Conservation (phyloP, 2,329 filamentous ascomycete genomes). For the Ophiosphaerella narmari region DNA sequence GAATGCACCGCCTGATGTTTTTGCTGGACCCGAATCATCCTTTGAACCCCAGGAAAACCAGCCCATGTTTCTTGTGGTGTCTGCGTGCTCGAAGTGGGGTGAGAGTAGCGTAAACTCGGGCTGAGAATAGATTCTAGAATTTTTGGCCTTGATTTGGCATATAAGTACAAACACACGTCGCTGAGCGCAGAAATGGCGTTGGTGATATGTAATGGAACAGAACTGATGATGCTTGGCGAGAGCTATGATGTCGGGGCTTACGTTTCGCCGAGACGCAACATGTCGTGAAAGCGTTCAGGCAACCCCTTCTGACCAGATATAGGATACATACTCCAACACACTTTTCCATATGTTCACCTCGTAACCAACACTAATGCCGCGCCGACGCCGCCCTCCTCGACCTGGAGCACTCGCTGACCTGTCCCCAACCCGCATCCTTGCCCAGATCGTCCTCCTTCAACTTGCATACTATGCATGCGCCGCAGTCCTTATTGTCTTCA, state of each 20-base stretch:
- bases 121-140: constrained; percentile 11
- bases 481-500: constrained; percentile 68
- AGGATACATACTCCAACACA: constrained; percentile 3
- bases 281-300: constrained; percentile 17
- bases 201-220: constrained; percentile 8
- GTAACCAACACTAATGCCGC: constrained; percentile 52
- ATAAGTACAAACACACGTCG: neutral
- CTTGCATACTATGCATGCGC: constrained; percentile 67
- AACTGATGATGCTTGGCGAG: constrained; percentile 23
- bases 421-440: constrained; percentile 68
- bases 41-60: constrained; percentile 54
- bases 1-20: constrained; percentile 57
- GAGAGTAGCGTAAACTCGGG: constrained; percentile 7
- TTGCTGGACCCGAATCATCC: constrained; percentile 44
- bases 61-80: constrained; percentile 52
- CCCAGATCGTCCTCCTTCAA: constrained; percentile 69
- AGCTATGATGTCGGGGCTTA: constrained; percentile 27
- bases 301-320: constrained; percentile 14
- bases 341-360: constrained; percentile 19
- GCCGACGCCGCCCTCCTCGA: constrained; percentile 65
- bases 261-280: constrained; percentile 21
- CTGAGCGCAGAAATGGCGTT: neutral
- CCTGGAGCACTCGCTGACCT: constrained; percentile 70
- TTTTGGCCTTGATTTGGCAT: neutral
- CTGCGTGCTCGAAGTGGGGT: constrained; percentile 6